Evolutionary conservation across 2,329 filamentous ascomycete genomes (phyloP).

Genomic region (Stemphylium vesicarium): DNA sequence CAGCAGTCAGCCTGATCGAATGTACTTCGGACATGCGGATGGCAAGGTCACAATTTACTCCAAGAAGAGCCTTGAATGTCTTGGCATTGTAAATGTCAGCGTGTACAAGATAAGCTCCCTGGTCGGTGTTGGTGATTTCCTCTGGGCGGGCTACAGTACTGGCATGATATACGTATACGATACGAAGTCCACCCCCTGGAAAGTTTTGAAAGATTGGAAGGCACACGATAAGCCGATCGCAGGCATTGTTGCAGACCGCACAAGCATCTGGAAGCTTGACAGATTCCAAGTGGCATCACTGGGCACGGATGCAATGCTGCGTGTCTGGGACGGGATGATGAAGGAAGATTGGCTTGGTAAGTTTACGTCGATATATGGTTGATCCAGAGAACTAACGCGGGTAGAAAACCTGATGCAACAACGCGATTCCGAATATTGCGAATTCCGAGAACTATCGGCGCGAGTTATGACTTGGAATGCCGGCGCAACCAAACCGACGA

Average conservation of each 20-base stretch:
- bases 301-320: constrained; percentile 83
- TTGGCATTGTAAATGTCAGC: constrained; percentile 84
- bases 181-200: constrained; percentile 80
- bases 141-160: constrained; percentile 95
- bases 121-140: constrained; percentile 76
- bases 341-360: constrained; percentile 89
- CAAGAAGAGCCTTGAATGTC: constrained; percentile 73
- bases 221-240: constrained; percentile 85
- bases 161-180: constrained; percentile 95
- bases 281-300: constrained; percentile 84
- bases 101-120: constrained; percentile 94
- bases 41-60: constrained; percentile 96
- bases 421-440: constrained; percentile 81
- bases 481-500: constrained; percentile 89
- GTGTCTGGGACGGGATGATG: constrained; percentile 89
- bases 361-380: constrained; percentile 21
- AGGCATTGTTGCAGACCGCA: constrained; percentile 76
- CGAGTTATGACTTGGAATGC: constrained; percentile 96
- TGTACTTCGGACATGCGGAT: constrained; percentile 91
- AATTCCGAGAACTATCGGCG: constrained; percentile 80
- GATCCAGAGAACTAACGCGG: constrained; percentile 24
- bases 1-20: constrained; percentile 74
- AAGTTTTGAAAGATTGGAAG: constrained; percentile 91
- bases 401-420: constrained; percentile 82
- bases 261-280: constrained; percentile 84